Evolutionary conservation across 192 early-diverging fungal species (phyloP), one percentile per base, ranked within the genome.

Genomic region (Coemansia erecta): DNA sequence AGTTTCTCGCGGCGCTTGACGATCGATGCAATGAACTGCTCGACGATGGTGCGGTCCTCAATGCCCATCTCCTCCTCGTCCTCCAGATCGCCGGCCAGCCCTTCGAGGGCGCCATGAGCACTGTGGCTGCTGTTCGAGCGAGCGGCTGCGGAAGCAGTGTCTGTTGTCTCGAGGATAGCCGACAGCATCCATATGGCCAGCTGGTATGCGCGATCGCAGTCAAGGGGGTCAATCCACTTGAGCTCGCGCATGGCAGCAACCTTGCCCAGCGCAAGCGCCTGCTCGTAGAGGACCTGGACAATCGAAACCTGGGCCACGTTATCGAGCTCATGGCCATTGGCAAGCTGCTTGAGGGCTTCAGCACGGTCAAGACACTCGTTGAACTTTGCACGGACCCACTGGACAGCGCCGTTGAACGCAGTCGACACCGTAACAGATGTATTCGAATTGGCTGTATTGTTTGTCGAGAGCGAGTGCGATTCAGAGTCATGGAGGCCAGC

Each of bases 321-420:
- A 15, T 73, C 81, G 37, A 78, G 74, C 22, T 81, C 73, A n/a
- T 73, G 57, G 45, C 85, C 82, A 31, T 85, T 81, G 23, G 80
- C 74, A 17, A 79, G 75, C 39, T 73, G 80, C 33, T 84, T 84
- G 8, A 85, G 82, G 21, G 77, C 66, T 65, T 93, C 87, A 0
- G 94, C 95, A 6, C 86, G 81, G 14, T 95, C 93, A 10, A 96
- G 63, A 50, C 92, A 95, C 49, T 89, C 90, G 74, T 98, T 95
- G 66, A 94, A 98, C 56, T 88, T 85, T 49, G 84, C 85, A 19
- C 92, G 86, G 53, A 96, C 89, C 91, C 92, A 97, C 61, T 94
- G 90, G 9, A 97, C 93, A 1, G 80, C 85, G 18, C 66, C 65
- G 56, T 87, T 90, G 45, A 71, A 70, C 17, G 77, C 70, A n/a